Conservation (phyloP, 1,139 yeast genomes). For the Hanseniaspora uvarum region DNA sequence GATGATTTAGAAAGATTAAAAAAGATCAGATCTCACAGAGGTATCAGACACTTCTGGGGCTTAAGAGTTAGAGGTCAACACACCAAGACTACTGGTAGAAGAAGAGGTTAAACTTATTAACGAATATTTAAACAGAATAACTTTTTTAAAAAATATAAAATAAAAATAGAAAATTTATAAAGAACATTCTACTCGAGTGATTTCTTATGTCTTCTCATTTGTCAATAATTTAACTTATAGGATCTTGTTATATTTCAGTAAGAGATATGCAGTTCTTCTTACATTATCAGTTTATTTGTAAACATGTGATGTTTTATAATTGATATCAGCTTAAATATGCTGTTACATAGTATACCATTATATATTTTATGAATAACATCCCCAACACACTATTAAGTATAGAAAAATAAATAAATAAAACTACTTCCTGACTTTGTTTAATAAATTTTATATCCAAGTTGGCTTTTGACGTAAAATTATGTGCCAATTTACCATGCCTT, state of each 20-base stretch:
- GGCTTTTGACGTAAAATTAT: no score
- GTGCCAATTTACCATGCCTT: no score
- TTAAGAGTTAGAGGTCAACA: slow-evolving; percentile 96
- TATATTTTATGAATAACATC: slow-evolving; percentile 15
- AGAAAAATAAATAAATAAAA: slow-evolving; percentile 7
- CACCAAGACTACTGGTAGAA: slow-evolving; percentile 99
- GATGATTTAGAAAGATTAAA: slow-evolving; percentile 99
- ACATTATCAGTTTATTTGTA: slow-evolving; percentile 4
- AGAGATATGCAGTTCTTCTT: neutral
- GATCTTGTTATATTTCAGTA: neutral
- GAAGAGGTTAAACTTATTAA: slow-evolving; percentile 35
- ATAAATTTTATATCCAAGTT: neutral
- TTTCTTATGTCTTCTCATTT: neutral
- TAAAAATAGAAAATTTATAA: neutral
- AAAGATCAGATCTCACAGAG: slow-evolving; percentile 99
- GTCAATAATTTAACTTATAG: neutral
- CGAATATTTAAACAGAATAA: neutral
- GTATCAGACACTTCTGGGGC: slow-evolving; percentile 99
- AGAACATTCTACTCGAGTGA: neutral
- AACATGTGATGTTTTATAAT: neutral
- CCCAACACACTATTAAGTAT: slow-evolving; percentile 13
- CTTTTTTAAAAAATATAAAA: neutral
- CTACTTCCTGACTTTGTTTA: neutral
- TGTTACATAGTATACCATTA: slow-evolving; percentile 3
- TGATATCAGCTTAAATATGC: neutral